Evolutionary conservation across 2,329 filamentous ascomycete species (phyloP), one percentile per base, ranked within the genome.

Genomic region (Seiridium cupressi): DNA sequence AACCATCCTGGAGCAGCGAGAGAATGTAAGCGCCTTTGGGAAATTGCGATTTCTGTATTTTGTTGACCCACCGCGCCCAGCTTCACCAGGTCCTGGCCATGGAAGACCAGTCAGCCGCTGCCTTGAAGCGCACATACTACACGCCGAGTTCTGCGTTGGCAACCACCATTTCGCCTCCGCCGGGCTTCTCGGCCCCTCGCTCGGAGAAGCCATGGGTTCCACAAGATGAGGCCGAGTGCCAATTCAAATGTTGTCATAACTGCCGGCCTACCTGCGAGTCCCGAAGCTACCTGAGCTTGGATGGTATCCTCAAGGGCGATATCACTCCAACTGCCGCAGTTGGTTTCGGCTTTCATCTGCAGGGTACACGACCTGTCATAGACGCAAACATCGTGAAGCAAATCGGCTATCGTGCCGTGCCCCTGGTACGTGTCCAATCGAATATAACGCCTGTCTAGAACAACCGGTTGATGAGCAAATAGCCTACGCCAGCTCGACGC

Each of bases 291-390:
- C 69, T 86, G 31, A 82, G 80, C 63, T 71, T 87, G 18, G 70
- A 83, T 62, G 80, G 76, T 3, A 72, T 87, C 31, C 68, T 74
- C n/a, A 70, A 80, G 31, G 82, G 77, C 5, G 80, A 85, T 53
- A 72, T 85, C 3, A 77, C 78, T 1, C 75, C 82, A 4, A 80
- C 77, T 4, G 80, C 78, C 4, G 80, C 79, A 5, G 73, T 76
- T 1, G 84, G 82, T 1, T 86, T 78, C 63, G 80, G 84, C 11
- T 87, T 87, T 61, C 77, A 82, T 55, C 65, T 74, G 5, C 56
- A 75, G 40, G 67, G 76, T 34, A 66, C 69, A 5, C 72, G 82
- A n/a, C 84, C 83, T 1, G 60, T 82, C 4, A 68, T 74, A 10
- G 69, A 81, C 61, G 75, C 72, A 11, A 63, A 69, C 1, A 59